Percentiles rank a stretch among this genome's conserved stretches.
phyloP scores from a whole-genome alignment of 257 asterid genomes.

The Leonotis leonurus region DNA sequence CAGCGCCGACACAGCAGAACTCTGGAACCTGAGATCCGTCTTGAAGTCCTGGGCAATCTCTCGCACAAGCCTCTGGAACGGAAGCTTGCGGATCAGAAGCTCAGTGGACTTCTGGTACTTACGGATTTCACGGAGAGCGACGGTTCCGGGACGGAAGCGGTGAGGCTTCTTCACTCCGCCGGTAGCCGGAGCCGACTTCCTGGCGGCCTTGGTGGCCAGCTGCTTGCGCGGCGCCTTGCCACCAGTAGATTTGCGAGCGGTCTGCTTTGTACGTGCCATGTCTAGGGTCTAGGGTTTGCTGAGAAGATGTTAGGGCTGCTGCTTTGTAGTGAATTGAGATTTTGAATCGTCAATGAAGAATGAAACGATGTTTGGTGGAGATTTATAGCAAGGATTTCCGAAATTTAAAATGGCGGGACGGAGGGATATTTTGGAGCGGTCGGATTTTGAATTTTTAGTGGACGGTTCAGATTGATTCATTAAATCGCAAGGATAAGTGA shows the following conservation, averaged over 20 bases:
- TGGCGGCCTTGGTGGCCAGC: constrained; percentile 38
- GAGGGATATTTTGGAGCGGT: constrained; percentile 8
- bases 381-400: constrained; percentile 4
- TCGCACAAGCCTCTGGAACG: constrained; percentile 41
- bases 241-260: constrained; percentile 39
- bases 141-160: constrained; percentile 39
- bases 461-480: not conserved
- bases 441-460: not conserved
- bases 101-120: constrained; percentile 36
- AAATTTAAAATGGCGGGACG: constrained; percentile 27
- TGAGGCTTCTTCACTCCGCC: constrained; percentile 48
- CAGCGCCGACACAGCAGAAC: constrained; percentile 33
- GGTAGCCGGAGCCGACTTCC: constrained; percentile 44
- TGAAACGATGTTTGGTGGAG: not conserved
- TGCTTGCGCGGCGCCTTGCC: constrained; percentile 44
- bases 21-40: constrained; percentile 39
- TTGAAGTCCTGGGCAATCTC: constrained; percentile 41
- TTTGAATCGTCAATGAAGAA: not conserved
- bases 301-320: too few species aligned
- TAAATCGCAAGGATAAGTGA: too few species aligned
- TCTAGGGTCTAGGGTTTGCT: too few species aligned
- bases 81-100: constrained; percentile 34
- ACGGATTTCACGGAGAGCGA: constrained; percentile 36
- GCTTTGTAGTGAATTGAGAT: not conserved
- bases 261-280: constrained; percentile 40